Conservation (phyloP, 306 rosid species). For the Malus orientalis region DNA sequence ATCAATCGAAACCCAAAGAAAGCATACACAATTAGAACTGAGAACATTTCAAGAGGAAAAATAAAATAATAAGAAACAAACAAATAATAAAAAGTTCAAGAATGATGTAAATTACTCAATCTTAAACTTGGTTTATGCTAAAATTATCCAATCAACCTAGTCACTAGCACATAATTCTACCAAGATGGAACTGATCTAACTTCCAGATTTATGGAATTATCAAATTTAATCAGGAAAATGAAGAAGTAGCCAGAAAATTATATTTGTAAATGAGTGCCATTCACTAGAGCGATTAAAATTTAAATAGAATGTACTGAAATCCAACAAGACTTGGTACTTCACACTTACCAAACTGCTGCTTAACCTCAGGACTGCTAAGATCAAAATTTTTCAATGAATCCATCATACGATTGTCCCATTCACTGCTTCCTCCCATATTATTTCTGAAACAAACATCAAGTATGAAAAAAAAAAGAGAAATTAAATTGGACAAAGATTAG, state of each 20-base stretch:
- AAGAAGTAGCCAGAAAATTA: not conserved
- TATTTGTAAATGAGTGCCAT: not conserved
- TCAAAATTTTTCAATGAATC: constrained; percentile 92
- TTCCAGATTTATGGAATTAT: not conserved
- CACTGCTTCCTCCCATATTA: constrained; percentile 73
- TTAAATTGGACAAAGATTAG: not conserved
- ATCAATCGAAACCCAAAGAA: not conserved
- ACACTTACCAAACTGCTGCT: constrained; percentile 90
- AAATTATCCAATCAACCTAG: not conserved
- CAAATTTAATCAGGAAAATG: not conserved
- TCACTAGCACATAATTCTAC: not conserved
- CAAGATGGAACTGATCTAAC: not conserved
- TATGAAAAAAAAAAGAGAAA: not conserved
- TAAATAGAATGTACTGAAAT: not conserved
- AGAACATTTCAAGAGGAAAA: not conserved
- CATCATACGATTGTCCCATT: constrained; percentile 84
- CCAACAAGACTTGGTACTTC: not conserved
- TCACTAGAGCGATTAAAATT: not conserved
- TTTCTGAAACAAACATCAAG: constrained; percentile 37
- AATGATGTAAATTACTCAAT: not conserved
- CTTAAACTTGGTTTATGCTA: not conserved
- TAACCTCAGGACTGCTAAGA: constrained; percentile 89
- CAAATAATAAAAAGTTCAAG: not conserved
- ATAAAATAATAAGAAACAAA: too few species aligned
- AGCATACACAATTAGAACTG: not conserved